phyloP scores from a whole-genome alignment of 345 rosid species.

The Gossypium bickii region DNA sequence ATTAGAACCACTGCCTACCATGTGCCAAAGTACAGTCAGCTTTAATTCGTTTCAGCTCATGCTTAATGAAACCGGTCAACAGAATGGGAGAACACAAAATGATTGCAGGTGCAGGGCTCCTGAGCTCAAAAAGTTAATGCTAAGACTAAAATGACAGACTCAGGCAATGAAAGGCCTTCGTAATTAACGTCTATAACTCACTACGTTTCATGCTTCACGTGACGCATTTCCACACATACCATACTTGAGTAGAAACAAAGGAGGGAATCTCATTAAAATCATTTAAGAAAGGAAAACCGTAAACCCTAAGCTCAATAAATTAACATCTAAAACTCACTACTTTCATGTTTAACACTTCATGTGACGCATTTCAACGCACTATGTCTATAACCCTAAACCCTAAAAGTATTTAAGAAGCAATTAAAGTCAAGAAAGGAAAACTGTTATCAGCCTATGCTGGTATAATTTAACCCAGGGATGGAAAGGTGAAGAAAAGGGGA shows the following conservation, averaged over 20 bases:
- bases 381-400: too few relatives aligned
- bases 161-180: background rate
- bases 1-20: constrained; percentile 3
- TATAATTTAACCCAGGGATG: background rate
- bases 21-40: background rate
- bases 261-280: background rate
- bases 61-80: background rate
- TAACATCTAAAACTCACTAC: too few relatives aligned
- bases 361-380: too few relatives aligned
- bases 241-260: background rate
- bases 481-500: background rate
- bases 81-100: background rate
- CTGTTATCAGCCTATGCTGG: background rate
- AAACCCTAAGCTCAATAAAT: too few relatives aligned
- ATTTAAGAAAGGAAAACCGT: background rate
- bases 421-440: background rate
- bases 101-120: background rate
- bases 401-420: background rate
- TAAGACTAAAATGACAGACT: background rate
- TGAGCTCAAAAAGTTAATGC: background rate
- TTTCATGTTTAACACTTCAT: too few relatives aligned
- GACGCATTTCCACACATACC: background rate
- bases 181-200: background rate
- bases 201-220: background rate
- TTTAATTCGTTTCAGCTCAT: background rate